phyloP scores from a whole-genome alignment of 257 asterid genomes.

The Galeopsis tetrahit region DNA sequence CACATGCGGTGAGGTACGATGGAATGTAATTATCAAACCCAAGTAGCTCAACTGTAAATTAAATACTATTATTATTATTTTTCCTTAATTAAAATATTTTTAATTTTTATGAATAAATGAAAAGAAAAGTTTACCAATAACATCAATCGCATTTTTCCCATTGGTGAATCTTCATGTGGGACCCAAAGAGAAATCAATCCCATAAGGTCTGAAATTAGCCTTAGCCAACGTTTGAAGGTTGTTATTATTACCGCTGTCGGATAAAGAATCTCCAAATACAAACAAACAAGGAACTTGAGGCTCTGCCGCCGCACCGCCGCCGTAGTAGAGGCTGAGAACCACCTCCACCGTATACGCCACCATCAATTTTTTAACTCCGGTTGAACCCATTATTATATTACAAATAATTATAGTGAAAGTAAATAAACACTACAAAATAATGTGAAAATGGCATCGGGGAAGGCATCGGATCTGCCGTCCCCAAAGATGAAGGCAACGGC shows the following conservation, averaged over 20 bases:
- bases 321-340: neutral
- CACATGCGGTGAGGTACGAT: constrained; percentile 60
- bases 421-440: no score
- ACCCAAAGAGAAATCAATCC: constrained; percentile 59
- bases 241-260: constrained; percentile 76
- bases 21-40: constrained; percentile 65
- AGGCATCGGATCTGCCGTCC: no score
- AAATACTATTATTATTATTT: no score
- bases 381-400: neutral
- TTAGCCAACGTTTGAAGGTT: constrained; percentile 56
- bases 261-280: constrained; percentile 68
- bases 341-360: constrained; percentile 21
- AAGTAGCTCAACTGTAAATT: constrained; percentile 57
- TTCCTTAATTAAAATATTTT: no score
- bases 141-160: constrained; percentile 62
- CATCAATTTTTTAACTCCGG: constrained; percentile 32
- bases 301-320: constrained; percentile 32
- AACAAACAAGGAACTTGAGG: constrained; percentile 77
- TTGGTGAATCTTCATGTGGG: constrained; percentile 77
- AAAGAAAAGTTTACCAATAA: constrained; percentile 42
- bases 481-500: no score
- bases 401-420: no score
- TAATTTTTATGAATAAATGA: no score
- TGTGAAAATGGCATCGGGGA: no score
- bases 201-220: constrained; percentile 72